Conservation (phyloP, 805 yeast species). For the Candida ipomoeae region DNA sequence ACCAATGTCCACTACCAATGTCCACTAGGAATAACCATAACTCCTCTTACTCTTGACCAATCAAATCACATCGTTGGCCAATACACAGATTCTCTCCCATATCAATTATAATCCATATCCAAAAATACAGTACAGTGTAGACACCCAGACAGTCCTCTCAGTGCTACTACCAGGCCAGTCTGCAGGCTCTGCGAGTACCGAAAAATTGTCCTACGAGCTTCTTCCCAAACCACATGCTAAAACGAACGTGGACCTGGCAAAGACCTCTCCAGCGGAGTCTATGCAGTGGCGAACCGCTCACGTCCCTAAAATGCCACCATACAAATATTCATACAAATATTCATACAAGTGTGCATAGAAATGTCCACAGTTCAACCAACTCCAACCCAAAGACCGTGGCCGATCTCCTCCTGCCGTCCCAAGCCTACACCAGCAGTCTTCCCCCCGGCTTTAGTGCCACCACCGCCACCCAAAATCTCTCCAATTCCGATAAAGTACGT, state of each 20-base stretch:
- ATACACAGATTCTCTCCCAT: too few species aligned
- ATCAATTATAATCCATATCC: too few species aligned
- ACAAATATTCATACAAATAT: too few species aligned
- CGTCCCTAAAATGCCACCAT: background rate
- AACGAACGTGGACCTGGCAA: slow-evolving; percentile 5
- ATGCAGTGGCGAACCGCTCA: background rate
- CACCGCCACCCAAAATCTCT: background rate
- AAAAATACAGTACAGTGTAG: too few species aligned
- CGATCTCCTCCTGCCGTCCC: background rate
- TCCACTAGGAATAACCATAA: background rate
- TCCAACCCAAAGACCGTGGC: background rate
- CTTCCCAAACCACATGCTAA: background rate
- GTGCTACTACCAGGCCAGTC: too few species aligned
- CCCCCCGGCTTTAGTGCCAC: background rate
- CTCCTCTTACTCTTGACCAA: too few species aligned
- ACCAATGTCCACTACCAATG: background rate
- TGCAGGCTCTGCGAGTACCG: background rate
- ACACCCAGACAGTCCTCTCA: too few species aligned
- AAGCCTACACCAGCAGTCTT: background rate
- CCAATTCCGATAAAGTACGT: background rate
- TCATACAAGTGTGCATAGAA: background rate
- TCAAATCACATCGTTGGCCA: too few species aligned
- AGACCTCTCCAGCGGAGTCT: slow-evolving; percentile 3
- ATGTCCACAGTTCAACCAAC: background rate
- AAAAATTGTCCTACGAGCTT: background rate